Evolutionary conservation across 495 filamentous ascomycete species (phyloP), one percentile per base, ranked within the genome.

Genomic region (Podospora didyma): DNA sequence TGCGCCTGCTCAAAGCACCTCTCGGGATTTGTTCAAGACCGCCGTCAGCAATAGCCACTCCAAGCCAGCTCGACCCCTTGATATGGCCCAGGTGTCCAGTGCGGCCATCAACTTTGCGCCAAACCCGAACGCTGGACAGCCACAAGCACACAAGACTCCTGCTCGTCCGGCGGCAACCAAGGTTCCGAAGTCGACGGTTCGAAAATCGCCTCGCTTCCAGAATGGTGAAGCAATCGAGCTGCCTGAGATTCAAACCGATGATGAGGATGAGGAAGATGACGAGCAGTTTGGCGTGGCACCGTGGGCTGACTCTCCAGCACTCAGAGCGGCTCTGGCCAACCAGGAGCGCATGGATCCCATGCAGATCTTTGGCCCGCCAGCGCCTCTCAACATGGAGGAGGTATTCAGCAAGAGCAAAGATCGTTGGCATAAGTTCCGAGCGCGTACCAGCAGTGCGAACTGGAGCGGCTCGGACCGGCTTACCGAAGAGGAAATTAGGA

Each of bases 51-150:
- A 65, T 66, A 77, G 84, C 49, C 52, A 47, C 22, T 71, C 77
- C 51, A 86, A 89, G 64, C 73, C 83, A 7, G 76, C 72, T 16
- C 84, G 89, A 51, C 84, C 86, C 0, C 74, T 88, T 53, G 89
- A 93, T 61, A 89, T 91, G 81, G 80, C 85, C 45, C 90, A 93
- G 65, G 82, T 90, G 53, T 85, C 89, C 9, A 96, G 86, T 69
- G 88, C 84, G n/a, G 86, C 89, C 47, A 96, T 97, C 55, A 86
- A 89, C 10, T 97, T 97, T 67, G 91, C 89, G 14, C 81, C 89
- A 31, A 85, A 80, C 62, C 65, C 87, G 41, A 83, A 80, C 57
- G 69, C 75, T 6, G 69, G 73, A 20, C 77, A 76, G 14, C 72
- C 76, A 16, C 72, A 79, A 21, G 64, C 78, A 48, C 73, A 80